These are phyloP conservation scores for Phytophthora cactorum DNA, from an alignment of 352 stramenopile species.

Conservation along the genomic window DNA sequence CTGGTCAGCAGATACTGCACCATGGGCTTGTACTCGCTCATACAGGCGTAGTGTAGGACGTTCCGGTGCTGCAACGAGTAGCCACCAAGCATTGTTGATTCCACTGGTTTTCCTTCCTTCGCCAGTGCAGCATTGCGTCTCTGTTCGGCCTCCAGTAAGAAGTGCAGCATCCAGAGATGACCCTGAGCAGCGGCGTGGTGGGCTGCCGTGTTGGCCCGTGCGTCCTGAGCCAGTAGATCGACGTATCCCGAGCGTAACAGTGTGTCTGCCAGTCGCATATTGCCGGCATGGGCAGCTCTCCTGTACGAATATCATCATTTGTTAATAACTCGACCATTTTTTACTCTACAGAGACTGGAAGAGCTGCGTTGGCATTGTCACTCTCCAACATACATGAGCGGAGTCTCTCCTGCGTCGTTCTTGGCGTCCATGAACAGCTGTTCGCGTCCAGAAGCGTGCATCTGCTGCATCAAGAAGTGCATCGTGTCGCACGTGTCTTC, in stretches of 20 bases:
- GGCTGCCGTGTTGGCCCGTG: slow-evolving; percentile 64
- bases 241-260: slow-evolving; percentile 60
- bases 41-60: slow-evolving; percentile 68
- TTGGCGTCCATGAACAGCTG: slow-evolving; percentile 53
- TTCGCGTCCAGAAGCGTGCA: slow-evolving; percentile 38
- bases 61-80: slow-evolving; percentile 44
- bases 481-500: slow-evolving; percentile 68
- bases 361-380: background rate
- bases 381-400: slow-evolving; percentile 57
- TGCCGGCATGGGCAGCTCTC: slow-evolving; percentile 72
- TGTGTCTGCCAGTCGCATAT: slow-evolving; percentile 65
- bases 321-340: slow-evolving; percentile 17
- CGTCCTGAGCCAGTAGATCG: slow-evolving; percentile 58
- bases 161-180: slow-evolving; percentile 81
- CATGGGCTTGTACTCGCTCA: slow-evolving; percentile 67
- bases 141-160: slow-evolving; percentile 60
- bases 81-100: slow-evolving; percentile 33
- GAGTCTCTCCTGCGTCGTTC: slow-evolving; percentile 72
- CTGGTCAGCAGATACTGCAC: slow-evolving; percentile 71
- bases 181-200: slow-evolving; percentile 76
- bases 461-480: slow-evolving; percentile 85
- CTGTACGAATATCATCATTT: slow-evolving; percentile 30
- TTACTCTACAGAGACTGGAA: background rate
- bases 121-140: slow-evolving; percentile 28
- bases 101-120: slow-evolving; percentile 23